phyloP scores from a whole-genome alignment of 1,284 basidiomycete species.

The Cutaneotrichosporon sp. region DNA sequence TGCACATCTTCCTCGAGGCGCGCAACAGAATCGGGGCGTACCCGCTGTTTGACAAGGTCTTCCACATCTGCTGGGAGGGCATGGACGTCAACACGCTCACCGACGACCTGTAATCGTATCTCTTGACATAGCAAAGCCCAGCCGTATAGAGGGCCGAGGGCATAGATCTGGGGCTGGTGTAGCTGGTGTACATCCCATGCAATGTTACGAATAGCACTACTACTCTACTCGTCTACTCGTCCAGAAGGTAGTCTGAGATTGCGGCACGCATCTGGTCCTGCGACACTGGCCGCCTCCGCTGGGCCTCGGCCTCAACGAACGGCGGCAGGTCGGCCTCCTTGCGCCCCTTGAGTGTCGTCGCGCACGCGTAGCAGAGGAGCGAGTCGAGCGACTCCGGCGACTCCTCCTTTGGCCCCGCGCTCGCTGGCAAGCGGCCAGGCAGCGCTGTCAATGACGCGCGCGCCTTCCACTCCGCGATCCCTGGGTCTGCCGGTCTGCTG shows the following conservation, averaged over 20 bases:
- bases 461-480: conserved; percentile 71
- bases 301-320: not conserved
- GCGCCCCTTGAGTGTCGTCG: conserved; percentile 60
- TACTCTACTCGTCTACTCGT: no score
- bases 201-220: not conserved
- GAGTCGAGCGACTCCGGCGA: conserved; percentile 55
- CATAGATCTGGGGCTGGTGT: not conserved
- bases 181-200: not conserved
- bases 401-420: not conserved
- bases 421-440: conserved; percentile 27
- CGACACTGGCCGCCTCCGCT: conserved; percentile 18
- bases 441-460: conserved; percentile 69
- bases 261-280: conserved; percentile 38
- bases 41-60: conserved; percentile 60
- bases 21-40: conserved; percentile 57
- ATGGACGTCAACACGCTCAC: conserved; percentile 20
- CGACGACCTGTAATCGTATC: conserved; percentile 15
- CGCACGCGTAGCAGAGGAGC: conserved; percentile 71
- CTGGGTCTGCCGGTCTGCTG: conserved; percentile 65
- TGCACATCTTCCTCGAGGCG: conserved; percentile 58
- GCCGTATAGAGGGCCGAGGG: conserved; percentile 9
- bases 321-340: conserved; percentile 5
- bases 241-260: conserved; percentile 41
- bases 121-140: not conserved
- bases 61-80: conserved; percentile 54